Conservation (phyloP, 148 eudicot genomes). For the Persicaria maculosa region DNA sequence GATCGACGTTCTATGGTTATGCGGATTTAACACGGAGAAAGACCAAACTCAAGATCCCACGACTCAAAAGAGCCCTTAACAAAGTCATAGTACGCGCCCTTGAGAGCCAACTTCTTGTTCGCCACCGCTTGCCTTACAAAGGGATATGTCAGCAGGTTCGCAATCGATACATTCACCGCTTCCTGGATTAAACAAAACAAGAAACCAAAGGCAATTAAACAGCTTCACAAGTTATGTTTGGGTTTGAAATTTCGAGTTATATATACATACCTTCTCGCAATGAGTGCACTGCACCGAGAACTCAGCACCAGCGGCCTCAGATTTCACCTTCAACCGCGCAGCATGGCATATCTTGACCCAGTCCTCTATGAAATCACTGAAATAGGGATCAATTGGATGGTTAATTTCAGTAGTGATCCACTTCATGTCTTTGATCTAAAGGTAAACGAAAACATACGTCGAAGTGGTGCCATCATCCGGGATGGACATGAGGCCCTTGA, state of each 20-base stretch:
- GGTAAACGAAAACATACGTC: constrained; percentile 35
- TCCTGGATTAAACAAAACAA: constrained; percentile 40
- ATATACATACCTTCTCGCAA: constrained; percentile 46
- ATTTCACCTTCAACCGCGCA: constrained; percentile 57
- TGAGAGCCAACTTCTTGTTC: constrained; percentile 46
- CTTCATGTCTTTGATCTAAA: background rate
- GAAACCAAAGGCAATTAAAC: background rate
- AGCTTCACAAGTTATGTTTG: background rate
- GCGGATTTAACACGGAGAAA: constrained; percentile 24
- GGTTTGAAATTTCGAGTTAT: background rate
- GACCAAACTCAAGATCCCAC: constrained; percentile 55
- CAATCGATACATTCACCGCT: constrained; percentile 87
- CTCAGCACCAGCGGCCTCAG: constrained; percentile 27
- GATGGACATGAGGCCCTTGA: constrained; percentile 92
- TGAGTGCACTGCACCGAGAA: constrained; percentile 50
- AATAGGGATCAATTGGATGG: background rate
- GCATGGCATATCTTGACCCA: constrained; percentile 72
- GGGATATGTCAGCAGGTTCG: constrained; percentile 75
- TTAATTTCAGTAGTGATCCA: too few relatives aligned
- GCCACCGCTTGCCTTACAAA: constrained; percentile 64
- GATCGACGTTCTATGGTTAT: constrained; percentile 13
- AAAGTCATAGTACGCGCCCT: constrained; percentile 85
- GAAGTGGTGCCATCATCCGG: constrained; percentile 76
- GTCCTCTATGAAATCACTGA: constrained; percentile 64
- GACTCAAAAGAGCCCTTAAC: constrained; percentile 65